Evolutionary conservation across 306 rosid species (phyloP), one percentile per base, ranked within the genome.

Genomic region (Lathyrus oleraceus): DNA sequence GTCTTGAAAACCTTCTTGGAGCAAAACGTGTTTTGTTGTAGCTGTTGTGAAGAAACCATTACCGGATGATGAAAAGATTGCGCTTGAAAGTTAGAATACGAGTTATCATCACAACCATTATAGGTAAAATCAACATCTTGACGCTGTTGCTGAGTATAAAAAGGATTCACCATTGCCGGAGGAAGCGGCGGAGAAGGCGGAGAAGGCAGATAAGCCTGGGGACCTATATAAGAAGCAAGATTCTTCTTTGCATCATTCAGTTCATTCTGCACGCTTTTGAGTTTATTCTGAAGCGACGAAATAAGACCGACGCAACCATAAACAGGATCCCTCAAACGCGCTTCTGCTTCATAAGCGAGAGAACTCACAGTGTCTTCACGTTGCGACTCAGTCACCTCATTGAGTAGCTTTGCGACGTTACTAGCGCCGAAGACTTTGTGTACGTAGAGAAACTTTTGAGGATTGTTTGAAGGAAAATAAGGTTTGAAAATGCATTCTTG

Each of bases 401-500:
- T 81, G 3, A 91, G 85, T 7, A 88, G 76, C 71, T 91, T 91
- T 0, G 92, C 72, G 0, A 91, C 91, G 56, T 91, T 91, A 73
- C 96, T 85, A 0, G 97, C 97, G 0, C 97, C 97, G 36, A 88
- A 91, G 0, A 88, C 95, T 61, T 82, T 80, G 82, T 91, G 96
- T 3, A 91, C 96, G 20, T 85, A 86, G 3, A 78, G 63, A 13
- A 91, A 91, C 54, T 81, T 84, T 68, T 91, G 97, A 1, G 91
- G 96, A 70, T 91, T 81, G 30, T 88, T 92, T 1, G 92, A 88
- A 53, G 97, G 96, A 72, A 91, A 91, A 44, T 88, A 91, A 0
- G 97, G 97, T 5, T 90, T 92, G 25, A 91, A 91, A 6, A 87
- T 83, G 32, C 97, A 91, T 16, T 88, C 96, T 58, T 80, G 85